phyloP scores from a whole-genome alignment of 208 protist genomes.

The Acanthamoeba healyi region DNA sequence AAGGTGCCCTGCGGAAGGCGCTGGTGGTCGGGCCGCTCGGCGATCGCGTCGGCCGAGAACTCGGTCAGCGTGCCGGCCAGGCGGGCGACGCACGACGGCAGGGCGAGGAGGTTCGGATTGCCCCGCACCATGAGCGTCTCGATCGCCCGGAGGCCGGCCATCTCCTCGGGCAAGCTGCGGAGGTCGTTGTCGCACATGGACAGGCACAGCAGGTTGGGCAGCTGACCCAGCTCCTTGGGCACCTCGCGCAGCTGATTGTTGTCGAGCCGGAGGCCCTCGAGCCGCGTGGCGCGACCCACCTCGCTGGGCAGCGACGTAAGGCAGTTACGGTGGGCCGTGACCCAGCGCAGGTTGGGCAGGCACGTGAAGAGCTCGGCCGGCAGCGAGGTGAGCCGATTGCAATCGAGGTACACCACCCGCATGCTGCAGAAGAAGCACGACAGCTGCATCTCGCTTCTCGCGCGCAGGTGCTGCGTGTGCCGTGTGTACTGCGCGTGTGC shows the following conservation, averaged over 20 bases:
- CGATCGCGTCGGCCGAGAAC: neutral
- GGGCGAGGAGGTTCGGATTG: neutral
- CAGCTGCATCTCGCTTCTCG: neutral
- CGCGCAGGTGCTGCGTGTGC: neutral
- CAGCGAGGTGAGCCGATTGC: neutral
- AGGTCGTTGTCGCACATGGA: neutral
- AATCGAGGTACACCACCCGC: neutral
- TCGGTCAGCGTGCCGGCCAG: neutral
- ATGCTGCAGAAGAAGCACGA: slow-evolving; percentile 61
- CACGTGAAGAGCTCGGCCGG: slow-evolving; percentile 16
- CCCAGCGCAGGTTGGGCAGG: slow-evolving; percentile 21
- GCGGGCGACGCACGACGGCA: neutral
- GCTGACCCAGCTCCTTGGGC: neutral
- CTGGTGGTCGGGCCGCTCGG: neutral
- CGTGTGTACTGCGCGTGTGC: too few relatives aligned
- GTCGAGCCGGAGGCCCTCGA: slow-evolving; percentile 12
- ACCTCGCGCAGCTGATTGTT: neutral
- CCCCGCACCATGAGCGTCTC: neutral
- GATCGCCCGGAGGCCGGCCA: slow-evolving; percentile 1
- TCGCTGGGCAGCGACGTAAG: neutral
- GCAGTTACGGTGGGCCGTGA: neutral
- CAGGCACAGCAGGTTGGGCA: slow-evolving; percentile 36
- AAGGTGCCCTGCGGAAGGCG: neutral
- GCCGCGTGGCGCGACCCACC: neutral
- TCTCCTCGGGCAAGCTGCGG: neutral